A percentile compares a stretch with the other conserved stretches of the same genome.
Evolutionary conservation across 441 rosid species (phyloP).

Genomic region (Jatropha podagrica): DNA sequence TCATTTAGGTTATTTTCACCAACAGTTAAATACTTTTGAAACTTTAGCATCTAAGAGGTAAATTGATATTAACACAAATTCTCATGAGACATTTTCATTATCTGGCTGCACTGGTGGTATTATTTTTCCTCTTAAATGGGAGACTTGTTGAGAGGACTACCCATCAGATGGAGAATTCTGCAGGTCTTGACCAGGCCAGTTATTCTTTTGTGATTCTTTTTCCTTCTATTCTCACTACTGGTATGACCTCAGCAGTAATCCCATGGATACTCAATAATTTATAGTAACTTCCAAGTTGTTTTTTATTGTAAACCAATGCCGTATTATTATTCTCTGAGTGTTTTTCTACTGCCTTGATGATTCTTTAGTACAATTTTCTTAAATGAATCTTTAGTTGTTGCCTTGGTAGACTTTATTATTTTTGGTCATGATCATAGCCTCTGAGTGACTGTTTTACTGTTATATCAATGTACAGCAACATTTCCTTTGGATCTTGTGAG

Average conservation of each 20-base stretch:
- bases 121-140: not conserved
- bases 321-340: not conserved
- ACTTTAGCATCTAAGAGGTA: not conserved
- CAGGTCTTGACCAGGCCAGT: not conserved
- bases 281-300: not conserved
- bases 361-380: not conserved
- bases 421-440: not conserved
- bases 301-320: not conserved
- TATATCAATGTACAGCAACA: conserved; percentile 53
- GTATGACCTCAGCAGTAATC: not conserved
- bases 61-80: not conserved
- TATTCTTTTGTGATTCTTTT: not conserved
- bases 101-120: not conserved
- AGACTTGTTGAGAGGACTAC: not conserved
- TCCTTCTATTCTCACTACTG: not conserved
- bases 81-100: not conserved
- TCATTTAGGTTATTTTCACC: not conserved
- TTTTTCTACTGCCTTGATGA: not conserved
- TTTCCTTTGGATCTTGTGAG: conserved; percentile 97
- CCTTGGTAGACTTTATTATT: not conserved
- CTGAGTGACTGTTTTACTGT: conserved; percentile 3
- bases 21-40: not conserved
- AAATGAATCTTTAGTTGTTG: not conserved
- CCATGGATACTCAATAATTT: not conserved
- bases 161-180: not conserved